Evolutionary conservation across 768 basidiomycete genomes (phyloP), one percentile per base, ranked within the genome.

Genomic region (Lanmaoa rubissima): DNA sequence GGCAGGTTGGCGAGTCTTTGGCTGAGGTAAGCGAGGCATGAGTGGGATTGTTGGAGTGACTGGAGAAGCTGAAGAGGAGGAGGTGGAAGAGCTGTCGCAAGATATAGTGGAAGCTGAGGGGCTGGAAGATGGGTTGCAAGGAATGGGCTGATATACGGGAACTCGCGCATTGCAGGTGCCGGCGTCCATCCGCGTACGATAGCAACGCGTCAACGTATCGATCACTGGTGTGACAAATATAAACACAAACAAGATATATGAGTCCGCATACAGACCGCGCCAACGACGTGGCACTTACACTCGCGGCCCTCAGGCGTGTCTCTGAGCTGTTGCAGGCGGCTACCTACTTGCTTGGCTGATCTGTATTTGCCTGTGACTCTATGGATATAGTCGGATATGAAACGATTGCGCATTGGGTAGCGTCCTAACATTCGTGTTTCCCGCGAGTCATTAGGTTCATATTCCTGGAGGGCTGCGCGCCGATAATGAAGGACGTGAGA

Each of bases 261-360:
- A 61, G 63, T 53, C 65, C 67, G 69, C 63, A 66, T 47, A 69
- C 43, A 46, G 51, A 61, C 61, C 70, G 70, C 68, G 41, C 52
- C 48, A 59, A 51, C 2, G 41, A 51, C 49, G 26, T 58, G 51
- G 9, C 31, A 80, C 87, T 72, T 68, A 90, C 89, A 75, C 68
- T 82, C 76, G 69, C 86, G 87, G 39, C 87, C 88, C 47, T 86
- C 83, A 61, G 83, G 80, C 3, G 87, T 86, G 69, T 91, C 88
- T 62, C 87, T 75, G 51, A 91, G 79, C 65, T 90, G 88, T 66
- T 91, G 89, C 34, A 91, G 75, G 53, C 89, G 86, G 65, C 86
- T 88, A 55, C 89, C 88, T 46, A 91, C 88, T 71, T 90, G 88
- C 69, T 90, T 90, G 24, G 88, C 82, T 9, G 86, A 86, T 57